Evolutionary conservation across 2,329 filamentous ascomycete species (phyloP), one percentile per base, ranked within the genome.

Genomic region (Teratosphaeria nubilosa): DNA sequence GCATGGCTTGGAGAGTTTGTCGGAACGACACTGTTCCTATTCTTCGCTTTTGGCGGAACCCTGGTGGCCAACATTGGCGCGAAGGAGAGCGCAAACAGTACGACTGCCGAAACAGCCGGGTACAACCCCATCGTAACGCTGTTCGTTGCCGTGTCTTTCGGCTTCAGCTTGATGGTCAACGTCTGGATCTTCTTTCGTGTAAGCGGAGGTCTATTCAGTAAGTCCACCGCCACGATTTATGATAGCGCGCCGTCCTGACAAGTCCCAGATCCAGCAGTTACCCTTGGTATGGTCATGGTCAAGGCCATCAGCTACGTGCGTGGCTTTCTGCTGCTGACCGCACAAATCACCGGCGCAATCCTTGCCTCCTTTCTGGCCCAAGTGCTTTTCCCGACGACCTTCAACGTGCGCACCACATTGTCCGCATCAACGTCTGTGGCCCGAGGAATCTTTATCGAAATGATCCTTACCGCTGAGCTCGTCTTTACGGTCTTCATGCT

Each of bases 401-500:
- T 85, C 20, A 74, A 76, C 5, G 83, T 85, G 5, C 73, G 73
- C 54, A 87, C 84, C n/a, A 74, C 75, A 4, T 76, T 87, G 2
- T 76, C 76, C 1, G 74, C 75, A 11, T 79, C 78, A 13, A 75
- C 80, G 3, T 80, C 74, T 59, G 74, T 78, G 10, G 75, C 75
- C 0, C 83, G 83, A 59, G 85, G 85, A 6, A 73, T 87, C 48
- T 86, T 87, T 66, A 79, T 87, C 53, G 85, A 87, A 70, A 80
- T 85, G 74, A 84, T 87, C 65, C 75, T 86, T 41, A 87, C 85
- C 0, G 75, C 82, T 0, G 78, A 86, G 67, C 75, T 88, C 10
- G 79, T 86, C 7, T 76, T 87, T 56, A 80, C 84, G 2, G 82
- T 87, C 31, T 82, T 85, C 69, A 86, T 89, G 81, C 77, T 89